Base-by-base conservation (phyloP, 2,329 filamentous ascomycete species). In the Hymenoscyphus fructigenus region DNA sequence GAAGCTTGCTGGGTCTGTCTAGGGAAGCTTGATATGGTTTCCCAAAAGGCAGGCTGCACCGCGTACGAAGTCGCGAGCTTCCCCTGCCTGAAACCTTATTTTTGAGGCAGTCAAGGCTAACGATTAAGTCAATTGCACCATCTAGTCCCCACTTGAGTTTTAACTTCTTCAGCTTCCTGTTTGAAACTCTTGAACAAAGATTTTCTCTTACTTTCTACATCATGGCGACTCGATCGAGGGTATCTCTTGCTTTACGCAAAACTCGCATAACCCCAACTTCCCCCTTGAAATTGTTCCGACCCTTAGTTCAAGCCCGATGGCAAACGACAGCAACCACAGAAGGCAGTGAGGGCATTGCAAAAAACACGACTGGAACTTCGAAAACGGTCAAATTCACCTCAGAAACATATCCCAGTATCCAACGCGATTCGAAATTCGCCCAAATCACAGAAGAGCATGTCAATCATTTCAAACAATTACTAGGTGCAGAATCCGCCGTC, bases 391-490 rank as follows among this genome's bases (percentile, higher is more conserved):
- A 91, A 77, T 91, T 91, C 80, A 99, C 95, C 17, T 87, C 91
- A 62, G 91, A 97, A 71, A 90, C 88, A 62, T 95, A 96, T 74
- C 94, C 95, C 9, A 84, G 90, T 66, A 82, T 99, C 73, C 87
- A 93, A 80, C 87, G 95, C 70, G 88, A 97, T 74, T 77, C 86
- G 15, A 88, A 87, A 32, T 99, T 95, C 77, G 81, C 87, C 34
- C 78, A 87, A 75, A 79, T 99, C 71, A 92, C 88, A 2, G 77
- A 82, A 56, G 90, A 94, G 47, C 91, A 99, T 82, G 91, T 98
- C 62, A 82, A 87, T 59, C 88, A 86, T 79, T 97, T 99, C 83
- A 88, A 90, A 76, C 81, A 87, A 23, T 79, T 97, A n/a, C 84
- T 99, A 38, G 91, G 92, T 63, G 84, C 85, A 59, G 87, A 89